Evolutionary conservation across 2,329 filamentous ascomycete genomes (phyloP).

Genomic region (Penicillium sp.): DNA sequence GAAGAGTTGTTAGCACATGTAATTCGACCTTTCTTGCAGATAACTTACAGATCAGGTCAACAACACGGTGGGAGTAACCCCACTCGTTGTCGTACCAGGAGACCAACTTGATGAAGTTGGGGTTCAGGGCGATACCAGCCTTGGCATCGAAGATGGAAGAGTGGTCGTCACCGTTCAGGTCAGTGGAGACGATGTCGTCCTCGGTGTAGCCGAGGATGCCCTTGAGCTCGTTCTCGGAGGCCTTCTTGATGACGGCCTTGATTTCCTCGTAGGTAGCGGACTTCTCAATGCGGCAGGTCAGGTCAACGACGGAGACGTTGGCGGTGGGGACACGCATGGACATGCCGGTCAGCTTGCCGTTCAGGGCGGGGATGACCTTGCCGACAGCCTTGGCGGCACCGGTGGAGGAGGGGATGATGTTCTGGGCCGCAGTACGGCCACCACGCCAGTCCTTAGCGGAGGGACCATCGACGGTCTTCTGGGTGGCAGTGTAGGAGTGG

Average conservation of each 20-base stretch:
- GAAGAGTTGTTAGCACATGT: constrained; percentile 35
- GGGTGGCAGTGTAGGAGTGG: constrained; percentile 99
- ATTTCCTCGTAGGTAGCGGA: constrained; percentile 76
- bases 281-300: constrained; percentile 95
- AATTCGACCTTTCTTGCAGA: not conserved
- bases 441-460: constrained; percentile 99
- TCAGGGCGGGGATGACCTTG: constrained; percentile 97
- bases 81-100: constrained; percentile 99
- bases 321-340: constrained; percentile 97
- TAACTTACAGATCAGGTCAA: constrained; percentile 68
- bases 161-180: constrained; percentile 89
- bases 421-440: constrained; percentile 97
- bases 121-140: constrained; percentile 97
- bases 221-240: constrained; percentile 82
- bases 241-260: constrained; percentile 89
- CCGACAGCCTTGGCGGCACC: constrained; percentile 99
- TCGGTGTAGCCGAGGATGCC: constrained; percentile 94
- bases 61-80: constrained; percentile 96
- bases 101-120: constrained; percentile 98
- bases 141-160: constrained; percentile 99
- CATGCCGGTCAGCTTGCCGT: constrained; percentile 99
- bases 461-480: constrained; percentile 98
- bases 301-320: constrained; percentile 99
- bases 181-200: constrained; percentile 93
- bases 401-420: constrained; percentile 99